Conservation (phyloP, 805 yeast genomes). For the Lachancea dasiensis region DNA sequence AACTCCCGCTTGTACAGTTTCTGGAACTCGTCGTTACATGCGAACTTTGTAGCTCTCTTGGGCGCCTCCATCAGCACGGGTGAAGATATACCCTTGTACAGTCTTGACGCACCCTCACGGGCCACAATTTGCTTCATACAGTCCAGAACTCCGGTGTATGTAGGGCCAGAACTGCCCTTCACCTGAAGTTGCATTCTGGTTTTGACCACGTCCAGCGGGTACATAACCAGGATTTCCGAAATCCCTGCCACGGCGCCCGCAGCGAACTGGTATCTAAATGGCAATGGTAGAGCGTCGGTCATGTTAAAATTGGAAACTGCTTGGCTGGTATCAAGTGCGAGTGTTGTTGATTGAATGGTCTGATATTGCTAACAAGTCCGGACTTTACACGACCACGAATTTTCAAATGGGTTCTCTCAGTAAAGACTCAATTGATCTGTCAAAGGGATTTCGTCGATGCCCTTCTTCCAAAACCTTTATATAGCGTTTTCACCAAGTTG, state of each 20-base stretch:
- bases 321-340: no score
- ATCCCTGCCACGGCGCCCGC: constrained; percentile 97
- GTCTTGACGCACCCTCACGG: constrained; percentile 75
- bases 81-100: constrained; percentile 91
- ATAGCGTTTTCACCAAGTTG: no score
- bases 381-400: no score
- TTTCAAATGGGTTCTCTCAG: no score
- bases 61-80: constrained; percentile 99
- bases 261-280: constrained; percentile 84
- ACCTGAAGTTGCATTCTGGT: constrained; percentile 91
- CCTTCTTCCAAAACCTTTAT: no score
- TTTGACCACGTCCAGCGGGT: constrained; percentile 94
- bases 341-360: no score
- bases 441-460: no score
- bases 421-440: no score
- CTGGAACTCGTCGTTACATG: constrained; percentile 97
- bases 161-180: constrained; percentile 34
- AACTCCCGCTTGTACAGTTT: constrained; percentile 67
- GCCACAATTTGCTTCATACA: constrained; percentile 77
- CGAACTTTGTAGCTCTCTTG: constrained; percentile 96
- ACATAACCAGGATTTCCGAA: constrained; percentile 91
- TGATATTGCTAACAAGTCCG: no score
- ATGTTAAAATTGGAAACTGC: no score
- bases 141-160: constrained; percentile 78
- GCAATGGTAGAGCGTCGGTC: constrained; percentile 46